Percentiles rank a stretch among this genome's conserved stretches.
Evolutionary conservation across 2,329 filamentous ascomycete species (phyloP).

Genomic region (Colletotrichum lini): DNA sequence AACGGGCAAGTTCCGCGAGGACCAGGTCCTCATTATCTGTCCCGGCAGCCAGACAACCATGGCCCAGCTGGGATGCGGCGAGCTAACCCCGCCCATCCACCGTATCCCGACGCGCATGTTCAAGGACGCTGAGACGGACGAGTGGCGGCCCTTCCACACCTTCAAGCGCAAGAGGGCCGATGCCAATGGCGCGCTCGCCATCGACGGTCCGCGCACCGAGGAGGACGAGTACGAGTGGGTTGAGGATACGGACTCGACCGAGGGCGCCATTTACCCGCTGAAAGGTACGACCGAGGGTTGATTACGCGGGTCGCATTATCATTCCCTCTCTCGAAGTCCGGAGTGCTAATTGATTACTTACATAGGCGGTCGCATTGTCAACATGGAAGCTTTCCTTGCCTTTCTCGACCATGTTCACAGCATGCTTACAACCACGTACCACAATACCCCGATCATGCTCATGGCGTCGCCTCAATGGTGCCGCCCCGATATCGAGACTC

Average conservation of each 20-base stretch:
- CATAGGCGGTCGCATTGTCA: conserved; percentile 82
- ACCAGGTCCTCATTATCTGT: conserved; percentile 79
- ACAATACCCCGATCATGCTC: conserved; percentile 95
- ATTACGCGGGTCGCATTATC: not conserved
- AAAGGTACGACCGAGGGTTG: conserved; percentile 59
- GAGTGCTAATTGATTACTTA: conserved; percentile 34
- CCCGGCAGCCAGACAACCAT: conserved; percentile 91
- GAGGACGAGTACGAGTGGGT: conserved; percentile 81
- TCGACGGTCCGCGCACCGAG: conserved; percentile 46
- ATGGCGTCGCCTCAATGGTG: conserved; percentile 94
- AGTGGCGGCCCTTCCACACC: conserved; percentile 83
- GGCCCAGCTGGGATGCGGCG: conserved; percentile 89
- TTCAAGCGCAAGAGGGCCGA: conserved; percentile 72
- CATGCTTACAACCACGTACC: conserved; percentile 89
- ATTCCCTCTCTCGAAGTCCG: not conserved
- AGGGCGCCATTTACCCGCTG: conserved; percentile 93
- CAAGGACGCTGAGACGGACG: conserved; percentile 82
- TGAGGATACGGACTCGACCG: conserved; percentile 88
- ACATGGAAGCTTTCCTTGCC: conserved; percentile 95
- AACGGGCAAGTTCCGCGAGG: conserved; percentile 74
- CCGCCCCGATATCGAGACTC: conserved; percentile 85
- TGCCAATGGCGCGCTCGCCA: conserved; percentile 33
- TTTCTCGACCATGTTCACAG: conserved; percentile 94
- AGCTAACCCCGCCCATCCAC: conserved; percentile 91
- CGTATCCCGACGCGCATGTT: conserved; percentile 97